phyloP scores from a whole-genome alignment of 192 early-diverging fungal species.

The Funneliformis mosseae region DNA sequence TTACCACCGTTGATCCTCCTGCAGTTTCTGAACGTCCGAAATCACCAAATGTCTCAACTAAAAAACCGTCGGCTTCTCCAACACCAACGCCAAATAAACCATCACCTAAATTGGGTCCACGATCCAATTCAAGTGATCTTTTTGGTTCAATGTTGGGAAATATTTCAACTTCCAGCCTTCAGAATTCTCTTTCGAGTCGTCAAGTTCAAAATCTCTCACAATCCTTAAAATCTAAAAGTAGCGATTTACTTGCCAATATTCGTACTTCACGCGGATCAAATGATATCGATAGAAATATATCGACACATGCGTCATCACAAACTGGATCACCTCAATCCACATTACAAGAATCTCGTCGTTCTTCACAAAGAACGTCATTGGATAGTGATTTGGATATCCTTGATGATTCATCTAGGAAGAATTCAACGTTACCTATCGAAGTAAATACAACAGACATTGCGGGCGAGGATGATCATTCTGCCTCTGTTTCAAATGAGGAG shows the following conservation, averaged over 20 bases:
- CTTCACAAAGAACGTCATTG: neutral
- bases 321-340: neutral
- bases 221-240: neutral
- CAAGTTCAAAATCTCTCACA: too few species aligned
- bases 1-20: constrained; percentile 2
- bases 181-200: too few species aligned
- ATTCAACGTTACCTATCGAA: neutral
- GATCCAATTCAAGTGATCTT: neutral
- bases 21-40: neutral
- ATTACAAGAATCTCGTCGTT: neutral
- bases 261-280: neutral
- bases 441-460: neutral
- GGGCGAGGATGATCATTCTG: neutral
- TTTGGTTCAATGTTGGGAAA: neutral
- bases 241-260: neutral
- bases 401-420: neutral
- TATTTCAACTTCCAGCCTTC: too few species aligned
- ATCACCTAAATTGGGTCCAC: neutral
- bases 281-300: neutral
- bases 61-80: neutral
- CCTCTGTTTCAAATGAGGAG: neutral
- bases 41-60: neutral
- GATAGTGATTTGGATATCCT: neutral
- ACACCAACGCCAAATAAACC: neutral
- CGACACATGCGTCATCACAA: neutral